Evolutionary conservation across 257 asterid species (phyloP).

Genomic region (Solanum pennellii): DNA sequence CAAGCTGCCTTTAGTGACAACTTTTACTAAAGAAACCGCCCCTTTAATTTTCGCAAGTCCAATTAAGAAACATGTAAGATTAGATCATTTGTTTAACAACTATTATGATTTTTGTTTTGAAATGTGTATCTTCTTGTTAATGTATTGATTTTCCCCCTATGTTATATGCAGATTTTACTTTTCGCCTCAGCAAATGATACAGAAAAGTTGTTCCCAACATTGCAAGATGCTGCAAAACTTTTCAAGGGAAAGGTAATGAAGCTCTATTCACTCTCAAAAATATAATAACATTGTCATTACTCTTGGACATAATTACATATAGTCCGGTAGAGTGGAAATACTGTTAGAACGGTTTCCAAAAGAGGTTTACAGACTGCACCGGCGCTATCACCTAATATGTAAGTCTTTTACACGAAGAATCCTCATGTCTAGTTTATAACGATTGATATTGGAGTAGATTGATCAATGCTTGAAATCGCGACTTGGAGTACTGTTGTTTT

Average conservation of each 20-base stretch:
- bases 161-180: conserved; percentile 57
- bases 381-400: neutral
- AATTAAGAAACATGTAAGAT: conserved; percentile 68
- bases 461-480: neutral
- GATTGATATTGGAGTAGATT: neutral
- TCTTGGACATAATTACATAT: neutral
- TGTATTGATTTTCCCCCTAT: neutral
- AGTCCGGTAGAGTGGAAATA: neutral
- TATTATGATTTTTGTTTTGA: neutral
- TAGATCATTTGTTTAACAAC: neutral
- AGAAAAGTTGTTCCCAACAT: conserved; percentile 37
- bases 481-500: neutral
- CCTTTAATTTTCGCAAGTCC: conserved; percentile 64
- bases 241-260: conserved; percentile 83
- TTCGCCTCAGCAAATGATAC: conserved; percentile 54
- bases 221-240: conserved; percentile 83
- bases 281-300: neutral
- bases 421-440: neutral
- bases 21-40: conserved; percentile 70
- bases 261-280: neutral
- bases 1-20: conserved; percentile 82
- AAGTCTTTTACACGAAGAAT: neutral
- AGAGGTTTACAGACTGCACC: neutral
- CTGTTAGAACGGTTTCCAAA: neutral
- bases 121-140: neutral